Base-by-base conservation (phyloP, 306 rosid species). In the Hippophae tibetana region DNA sequence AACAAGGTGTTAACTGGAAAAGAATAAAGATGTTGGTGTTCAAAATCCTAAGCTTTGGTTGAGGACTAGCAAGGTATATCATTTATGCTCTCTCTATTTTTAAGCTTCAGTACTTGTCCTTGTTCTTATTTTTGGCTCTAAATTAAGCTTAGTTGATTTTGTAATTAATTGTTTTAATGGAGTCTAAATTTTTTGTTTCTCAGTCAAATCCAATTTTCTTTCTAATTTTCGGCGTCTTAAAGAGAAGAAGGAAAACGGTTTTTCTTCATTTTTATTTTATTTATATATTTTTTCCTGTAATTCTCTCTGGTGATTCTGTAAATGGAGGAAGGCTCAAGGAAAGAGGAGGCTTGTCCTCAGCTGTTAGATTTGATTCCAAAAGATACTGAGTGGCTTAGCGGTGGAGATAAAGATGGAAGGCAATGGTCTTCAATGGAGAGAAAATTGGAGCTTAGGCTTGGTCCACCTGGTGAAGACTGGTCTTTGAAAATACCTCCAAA, bases 391-490 rank as follows among this genome's bases (percentile, higher is more conserved):
- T 83, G 90, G 92, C 56, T 64, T 10, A 14, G 48, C 72, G 74
- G n/a, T 55, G 70, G 64, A 54, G 63, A 53, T 53, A 72, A 60
- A 47, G 74, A 66, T 52, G 69, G 79, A 68, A 82, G 70, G 67
- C 57, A 57, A 31, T 70, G 72, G 49, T 65, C 48, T 62, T 80
- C 79, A 18, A 93, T 84, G 56, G 97, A 89, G 69, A 79, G 62
- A 44, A 78, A 76, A 43, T 63, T 92, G 26, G 96, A 92, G 82
- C 93, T 92, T 10, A 87, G 86, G 79, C 98, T 92, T 66, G 93
- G 85, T 57, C 95, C 90, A 27, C 99, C 99, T 1, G 86, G 96
- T 50, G 86, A 82, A 64, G 78, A 85, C 27, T 87, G 95, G 87
- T 50, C 77, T 45, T n/a, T 43, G 74, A 71, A 47, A 65, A 52